Evolutionary conservation across 2,329 filamentous ascomycete species (phyloP).

Genomic region (Beauveria sp.): DNA sequence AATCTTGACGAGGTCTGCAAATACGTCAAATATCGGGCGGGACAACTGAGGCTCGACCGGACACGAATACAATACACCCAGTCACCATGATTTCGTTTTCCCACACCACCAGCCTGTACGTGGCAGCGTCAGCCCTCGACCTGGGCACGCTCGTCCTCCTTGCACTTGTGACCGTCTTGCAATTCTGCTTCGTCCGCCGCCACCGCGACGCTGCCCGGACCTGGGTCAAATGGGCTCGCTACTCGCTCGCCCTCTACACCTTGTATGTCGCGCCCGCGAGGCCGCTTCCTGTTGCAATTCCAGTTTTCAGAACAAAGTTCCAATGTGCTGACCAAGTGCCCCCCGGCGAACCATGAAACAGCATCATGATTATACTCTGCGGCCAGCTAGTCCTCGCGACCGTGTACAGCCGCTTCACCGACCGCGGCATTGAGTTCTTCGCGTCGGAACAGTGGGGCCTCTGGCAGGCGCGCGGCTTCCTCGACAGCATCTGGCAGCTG

Average conservation of each 20-base stretch:
- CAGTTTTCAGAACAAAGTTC: background rate
- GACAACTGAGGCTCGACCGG: too few relatives aligned
- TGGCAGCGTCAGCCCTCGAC: background rate
- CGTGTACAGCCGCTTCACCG: slow-evolving; percentile 7
- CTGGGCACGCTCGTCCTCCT: background rate
- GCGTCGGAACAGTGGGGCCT: background rate
- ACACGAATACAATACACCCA: background rate
- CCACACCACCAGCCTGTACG: background rate
- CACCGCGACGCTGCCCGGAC: slow-evolving; percentile 4
- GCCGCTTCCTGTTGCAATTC: too few relatives aligned
- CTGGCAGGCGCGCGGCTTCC: background rate
- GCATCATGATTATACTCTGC: background rate
- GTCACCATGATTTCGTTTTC: background rate
- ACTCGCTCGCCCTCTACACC: slow-evolving; percentile 1
- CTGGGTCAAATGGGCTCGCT: slow-evolving; percentile 5
- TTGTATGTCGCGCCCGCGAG: background rate
- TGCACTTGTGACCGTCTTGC: background rate
- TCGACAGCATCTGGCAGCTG: slow-evolving; percentile 3
- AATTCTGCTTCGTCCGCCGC: slow-evolving; percentile 10
- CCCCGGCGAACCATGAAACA: background rate
- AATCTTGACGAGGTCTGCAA: background rate
- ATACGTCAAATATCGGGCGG: too few relatives aligned
- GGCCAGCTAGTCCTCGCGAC: background rate
- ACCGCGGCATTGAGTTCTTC: slow-evolving; percentile 7
- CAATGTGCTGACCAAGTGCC: background rate